Conservation (phyloP, 2,329 filamentous ascomycete genomes). For the Fusarium sp. region DNA sequence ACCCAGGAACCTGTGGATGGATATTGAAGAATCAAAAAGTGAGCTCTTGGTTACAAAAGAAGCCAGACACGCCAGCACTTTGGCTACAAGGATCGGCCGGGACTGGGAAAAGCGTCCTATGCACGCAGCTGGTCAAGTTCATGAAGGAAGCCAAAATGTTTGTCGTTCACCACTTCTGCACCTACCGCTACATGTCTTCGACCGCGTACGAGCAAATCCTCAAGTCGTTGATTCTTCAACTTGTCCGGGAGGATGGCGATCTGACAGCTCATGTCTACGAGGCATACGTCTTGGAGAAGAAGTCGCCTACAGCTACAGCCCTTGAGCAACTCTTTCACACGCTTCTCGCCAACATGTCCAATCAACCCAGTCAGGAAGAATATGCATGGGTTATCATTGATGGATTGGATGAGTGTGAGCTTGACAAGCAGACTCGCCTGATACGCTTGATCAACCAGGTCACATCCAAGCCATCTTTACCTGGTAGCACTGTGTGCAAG, state of each 20-base stretch:
- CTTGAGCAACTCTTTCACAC: conserved; percentile 22
- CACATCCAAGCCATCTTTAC: background rate
- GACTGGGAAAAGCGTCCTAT: conserved; percentile 30
- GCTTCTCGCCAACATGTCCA: conserved; percentile 6
- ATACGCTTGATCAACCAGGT: conserved; percentile 21
- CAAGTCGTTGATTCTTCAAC: conserved; percentile 9
- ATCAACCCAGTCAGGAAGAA: background rate
- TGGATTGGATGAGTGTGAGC: conserved; percentile 26
- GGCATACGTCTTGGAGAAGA: conserved; percentile 23
- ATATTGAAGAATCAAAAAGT: conserved; percentile 12
- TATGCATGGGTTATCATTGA: conserved; percentile 28
- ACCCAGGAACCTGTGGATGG: conserved; percentile 25
- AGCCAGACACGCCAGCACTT: conserved; percentile 10
- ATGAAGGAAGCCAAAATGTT: background rate
- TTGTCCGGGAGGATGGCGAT: conserved; percentile 19
- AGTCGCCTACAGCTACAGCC: background rate
- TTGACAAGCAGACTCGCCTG: conserved; percentile 2
- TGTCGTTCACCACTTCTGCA: conserved; percentile 25
- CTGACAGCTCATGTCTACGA: conserved; percentile 20
- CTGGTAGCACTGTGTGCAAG: conserved; percentile 19
- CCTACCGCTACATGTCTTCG: conserved; percentile 8
- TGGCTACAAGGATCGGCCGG: conserved; percentile 28
- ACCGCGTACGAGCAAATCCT: conserved; percentile 23
- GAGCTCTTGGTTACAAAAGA: background rate
- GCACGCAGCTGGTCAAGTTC: conserved; percentile 26